phyloP scores from a whole-genome alignment of 768 basidiomycete species.

The Lactifluus volemus region DNA sequence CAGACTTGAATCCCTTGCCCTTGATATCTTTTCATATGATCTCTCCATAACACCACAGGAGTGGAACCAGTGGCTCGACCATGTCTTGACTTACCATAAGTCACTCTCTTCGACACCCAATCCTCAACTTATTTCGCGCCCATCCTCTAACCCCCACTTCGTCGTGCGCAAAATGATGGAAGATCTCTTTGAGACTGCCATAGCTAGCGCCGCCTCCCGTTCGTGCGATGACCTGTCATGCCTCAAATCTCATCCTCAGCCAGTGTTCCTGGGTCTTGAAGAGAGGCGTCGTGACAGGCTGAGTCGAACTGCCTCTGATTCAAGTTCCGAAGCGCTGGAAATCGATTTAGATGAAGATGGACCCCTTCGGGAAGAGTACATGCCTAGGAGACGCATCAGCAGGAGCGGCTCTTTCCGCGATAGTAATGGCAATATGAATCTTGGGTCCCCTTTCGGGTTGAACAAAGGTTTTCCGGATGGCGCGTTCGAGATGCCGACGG shows the following conservation, averaged over 20 bases:
- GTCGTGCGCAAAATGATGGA: constrained; percentile 64
- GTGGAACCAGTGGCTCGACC: constrained; percentile 67
- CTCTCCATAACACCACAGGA: constrained; percentile 53
- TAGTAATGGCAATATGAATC: constrained; percentile 3
- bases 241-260: constrained; percentile 37
- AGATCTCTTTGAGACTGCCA: constrained; percentile 51
- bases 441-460: constrained; percentile 1
- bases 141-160: constrained; percentile 60
- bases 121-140: constrained; percentile 72
- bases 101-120: constrained; percentile 49
- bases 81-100: constrained; percentile 56
- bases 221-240: constrained; percentile 18
- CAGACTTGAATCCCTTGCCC: constrained; percentile 56
- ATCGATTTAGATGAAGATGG: constrained; percentile 81
- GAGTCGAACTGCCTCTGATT: constrained; percentile 33
- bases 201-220: constrained; percentile 16
- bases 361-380: constrained; percentile 71
- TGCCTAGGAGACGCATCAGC: constrained; percentile 59
- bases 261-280: constrained; percentile 66
- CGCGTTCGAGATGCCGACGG: constrained; percentile 24
- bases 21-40: constrained; percentile 65
- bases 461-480: constrained; percentile 18
- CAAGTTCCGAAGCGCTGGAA: constrained; percentile 42
- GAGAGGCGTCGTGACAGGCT: constrained; percentile 48
- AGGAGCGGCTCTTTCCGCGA: constrained; percentile 25